Percentiles rank a stretch among this genome's conserved stretches.
phyloP scores from a whole-genome alignment of 2,329 filamentous ascomycete species.

The Dactylellina cionopaga region DNA sequence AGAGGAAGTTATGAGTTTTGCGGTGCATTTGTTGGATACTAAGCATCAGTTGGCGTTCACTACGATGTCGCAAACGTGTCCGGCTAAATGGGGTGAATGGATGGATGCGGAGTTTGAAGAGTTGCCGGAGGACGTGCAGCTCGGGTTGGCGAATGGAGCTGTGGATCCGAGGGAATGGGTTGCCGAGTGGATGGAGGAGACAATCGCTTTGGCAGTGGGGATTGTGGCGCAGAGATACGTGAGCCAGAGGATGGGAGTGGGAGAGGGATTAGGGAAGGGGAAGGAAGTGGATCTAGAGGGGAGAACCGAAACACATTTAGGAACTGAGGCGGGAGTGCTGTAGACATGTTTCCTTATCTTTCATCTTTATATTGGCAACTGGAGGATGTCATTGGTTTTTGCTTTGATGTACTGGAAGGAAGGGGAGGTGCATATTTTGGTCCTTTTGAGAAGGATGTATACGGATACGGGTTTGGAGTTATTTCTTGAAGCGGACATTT shows the following conservation, averaged over 20 bases:
- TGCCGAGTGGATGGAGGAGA: conserved; percentile 94
- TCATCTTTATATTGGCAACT: not conserved
- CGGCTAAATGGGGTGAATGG: conserved; percentile 88
- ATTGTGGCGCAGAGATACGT: conserved; percentile 95
- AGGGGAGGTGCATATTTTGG: too few species aligned
- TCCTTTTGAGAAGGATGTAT: too few species aligned
- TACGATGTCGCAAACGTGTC: conserved; percentile 82
- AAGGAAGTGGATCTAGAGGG: conserved; percentile 66
- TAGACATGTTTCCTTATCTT: conserved; percentile 34
- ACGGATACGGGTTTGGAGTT: too few species aligned
- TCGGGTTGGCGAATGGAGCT: conserved; percentile 77
- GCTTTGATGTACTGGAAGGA: too few species aligned
- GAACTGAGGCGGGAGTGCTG: conserved; percentile 69
- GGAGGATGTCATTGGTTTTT: too few species aligned
- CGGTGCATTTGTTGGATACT: conserved; percentile 83
- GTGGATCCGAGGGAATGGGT: conserved; percentile 98
- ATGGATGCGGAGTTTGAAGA: conserved; percentile 73
- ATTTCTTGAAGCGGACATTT: too few species aligned
- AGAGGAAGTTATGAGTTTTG: conserved; percentile 76
- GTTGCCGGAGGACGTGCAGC: conserved; percentile 84
- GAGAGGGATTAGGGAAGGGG: conserved; percentile 76
- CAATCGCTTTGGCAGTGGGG: conserved; percentile 79
- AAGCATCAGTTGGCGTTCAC: conserved; percentile 90
- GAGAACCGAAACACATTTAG: conserved; percentile 68
- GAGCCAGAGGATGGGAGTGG: conserved; percentile 92